A percentile compares a stretch with the other conserved stretches of the same genome.
phyloP scores from a whole-genome alignment of 768 basidiomycete species.

The Leccinellum luteum region DNA sequence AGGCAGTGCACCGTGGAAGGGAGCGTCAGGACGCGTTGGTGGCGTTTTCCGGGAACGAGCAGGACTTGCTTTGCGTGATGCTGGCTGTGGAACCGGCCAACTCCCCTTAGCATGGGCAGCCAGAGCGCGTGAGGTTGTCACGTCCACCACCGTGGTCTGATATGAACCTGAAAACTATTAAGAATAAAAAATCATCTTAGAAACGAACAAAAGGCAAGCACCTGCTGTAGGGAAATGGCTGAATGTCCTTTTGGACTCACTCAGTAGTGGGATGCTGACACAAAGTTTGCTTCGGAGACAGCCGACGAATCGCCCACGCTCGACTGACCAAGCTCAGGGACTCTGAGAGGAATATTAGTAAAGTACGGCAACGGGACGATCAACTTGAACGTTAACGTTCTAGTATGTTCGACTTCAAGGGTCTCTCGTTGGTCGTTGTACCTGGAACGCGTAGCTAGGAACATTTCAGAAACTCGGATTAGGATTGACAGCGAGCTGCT shows the following conservation, averaged over 20 bases:
- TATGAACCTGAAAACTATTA: constrained; percentile 4
- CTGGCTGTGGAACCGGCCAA: constrained; percentile 51
- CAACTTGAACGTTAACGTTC: not conserved
- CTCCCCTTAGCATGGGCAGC: constrained; percentile 76
- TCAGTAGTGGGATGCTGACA: no score
- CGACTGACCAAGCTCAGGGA: not conserved
- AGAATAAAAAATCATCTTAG: not conserved
- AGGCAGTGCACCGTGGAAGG: constrained; percentile 6
- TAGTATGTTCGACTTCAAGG: not conserved
- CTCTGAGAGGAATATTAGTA: not conserved
- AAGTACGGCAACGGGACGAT: not conserved
- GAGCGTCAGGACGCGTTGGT: constrained; percentile 4
- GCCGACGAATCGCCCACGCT: constrained; percentile 14
- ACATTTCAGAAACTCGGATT: not conserved
- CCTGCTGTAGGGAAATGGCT: constrained; percentile 5
- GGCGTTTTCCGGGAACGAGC: constrained; percentile 18
- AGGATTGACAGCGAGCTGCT: constrained; percentile 1
- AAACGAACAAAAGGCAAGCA: not conserved
- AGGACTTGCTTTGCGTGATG: constrained; percentile 46
- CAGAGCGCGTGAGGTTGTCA: constrained; percentile 38
- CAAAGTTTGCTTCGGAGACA: constrained; percentile 11
- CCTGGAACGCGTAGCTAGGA: not conserved
- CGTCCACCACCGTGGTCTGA: constrained; percentile 37
- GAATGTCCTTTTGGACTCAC: not conserved
- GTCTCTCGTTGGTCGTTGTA: not conserved